Percentiles rank a stretch among this genome's conserved stretches.
phyloP scores from a whole-genome alignment of 805 yeast species.

The Candida fluviatilis region DNA sequence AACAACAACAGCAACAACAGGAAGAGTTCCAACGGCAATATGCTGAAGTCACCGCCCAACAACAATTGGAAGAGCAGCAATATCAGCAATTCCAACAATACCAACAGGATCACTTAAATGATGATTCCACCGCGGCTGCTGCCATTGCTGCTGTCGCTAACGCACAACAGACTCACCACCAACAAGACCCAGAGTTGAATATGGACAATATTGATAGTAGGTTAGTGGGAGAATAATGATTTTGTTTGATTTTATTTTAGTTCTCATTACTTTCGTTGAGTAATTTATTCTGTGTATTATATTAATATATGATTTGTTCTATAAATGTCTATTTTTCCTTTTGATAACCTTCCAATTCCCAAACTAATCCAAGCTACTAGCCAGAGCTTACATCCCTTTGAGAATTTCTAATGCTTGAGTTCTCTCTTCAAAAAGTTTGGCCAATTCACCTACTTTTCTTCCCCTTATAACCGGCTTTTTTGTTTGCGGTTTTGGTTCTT shows the following conservation, averaged over 20 bases:
- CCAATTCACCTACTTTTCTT: constrained; percentile 58
- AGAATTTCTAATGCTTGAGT: constrained; percentile 36
- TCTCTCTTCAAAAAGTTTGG: constrained; percentile 61
- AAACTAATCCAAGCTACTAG: too few relatives aligned
- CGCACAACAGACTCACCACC: constrained; percentile 21
- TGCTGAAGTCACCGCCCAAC: constrained; percentile 25
- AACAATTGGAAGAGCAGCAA: constrained; percentile 19
- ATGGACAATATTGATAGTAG: constrained; percentile 44
- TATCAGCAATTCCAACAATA: constrained; percentile 26
- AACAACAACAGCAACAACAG: constrained; percentile 9
- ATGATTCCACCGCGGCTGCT: constrained; percentile 36
- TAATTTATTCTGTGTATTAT: background rate
- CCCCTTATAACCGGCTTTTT: constrained; percentile 47
- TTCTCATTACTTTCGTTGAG: background rate
- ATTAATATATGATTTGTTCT: background rate
- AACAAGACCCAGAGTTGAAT: constrained; percentile 28
- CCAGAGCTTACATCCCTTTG: constrained; percentile 18
- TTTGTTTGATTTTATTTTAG: constrained; percentile 1
- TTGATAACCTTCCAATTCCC: background rate
- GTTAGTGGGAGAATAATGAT: constrained; percentile 36
- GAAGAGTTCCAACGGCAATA: constrained; percentile 23
- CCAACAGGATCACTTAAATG: constrained; percentile 22
- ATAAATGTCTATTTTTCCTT: background rate
- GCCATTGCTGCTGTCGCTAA: constrained; percentile 40
- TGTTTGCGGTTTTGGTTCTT: constrained; percentile 1